Evolutionary conservation across 208 protist species (phyloP).

Genomic region (Acanthamoeba lenticulata): DNA sequence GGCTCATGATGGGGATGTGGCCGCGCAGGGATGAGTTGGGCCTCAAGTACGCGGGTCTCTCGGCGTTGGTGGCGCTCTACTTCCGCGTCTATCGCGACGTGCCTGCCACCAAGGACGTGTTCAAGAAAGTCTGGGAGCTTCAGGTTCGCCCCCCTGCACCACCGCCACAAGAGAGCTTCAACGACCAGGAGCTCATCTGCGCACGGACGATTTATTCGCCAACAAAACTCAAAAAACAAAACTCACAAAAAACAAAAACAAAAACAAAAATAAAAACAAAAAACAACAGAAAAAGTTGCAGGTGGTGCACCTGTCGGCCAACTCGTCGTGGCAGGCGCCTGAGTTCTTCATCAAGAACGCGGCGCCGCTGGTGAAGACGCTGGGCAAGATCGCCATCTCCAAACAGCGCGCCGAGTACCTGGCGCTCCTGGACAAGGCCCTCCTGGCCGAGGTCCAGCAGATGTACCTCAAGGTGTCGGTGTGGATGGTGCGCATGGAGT

Average conservation of each 20-base stretch:
- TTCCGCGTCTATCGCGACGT: conserved; percentile 81
- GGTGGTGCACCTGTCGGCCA: conserved; percentile 78
- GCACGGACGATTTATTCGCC: background rate
- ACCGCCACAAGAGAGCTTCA: no score
- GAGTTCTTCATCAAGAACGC: conserved; percentile 78
- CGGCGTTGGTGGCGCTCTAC: conserved; percentile 88
- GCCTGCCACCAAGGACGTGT: conserved; percentile 73
- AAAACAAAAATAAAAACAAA: conserved; percentile 1
- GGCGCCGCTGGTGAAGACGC: conserved; percentile 60
- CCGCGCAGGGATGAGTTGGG: conserved; percentile 80
- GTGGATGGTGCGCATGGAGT: conserved; percentile 87
- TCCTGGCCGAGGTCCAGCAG: conserved; percentile 10
- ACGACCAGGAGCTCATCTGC: no score
- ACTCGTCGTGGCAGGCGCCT: conserved; percentile 73
- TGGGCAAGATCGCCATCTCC: conserved; percentile 45
- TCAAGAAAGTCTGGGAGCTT: conserved; percentile 83
- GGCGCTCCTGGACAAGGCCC: background rate
- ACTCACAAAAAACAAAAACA: background rate
- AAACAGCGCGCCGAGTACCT: conserved; percentile 45
- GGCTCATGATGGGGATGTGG: background rate
- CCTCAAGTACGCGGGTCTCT: conserved; percentile 83
- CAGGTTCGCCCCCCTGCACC: no score
- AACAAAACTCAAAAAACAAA: background rate
- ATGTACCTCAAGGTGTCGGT: conserved; percentile 5
- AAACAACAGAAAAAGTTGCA: conserved; percentile 71